phyloP scores from a whole-genome alignment of 2,329 filamentous ascomycete genomes.

The Fusarium cicatricum region DNA sequence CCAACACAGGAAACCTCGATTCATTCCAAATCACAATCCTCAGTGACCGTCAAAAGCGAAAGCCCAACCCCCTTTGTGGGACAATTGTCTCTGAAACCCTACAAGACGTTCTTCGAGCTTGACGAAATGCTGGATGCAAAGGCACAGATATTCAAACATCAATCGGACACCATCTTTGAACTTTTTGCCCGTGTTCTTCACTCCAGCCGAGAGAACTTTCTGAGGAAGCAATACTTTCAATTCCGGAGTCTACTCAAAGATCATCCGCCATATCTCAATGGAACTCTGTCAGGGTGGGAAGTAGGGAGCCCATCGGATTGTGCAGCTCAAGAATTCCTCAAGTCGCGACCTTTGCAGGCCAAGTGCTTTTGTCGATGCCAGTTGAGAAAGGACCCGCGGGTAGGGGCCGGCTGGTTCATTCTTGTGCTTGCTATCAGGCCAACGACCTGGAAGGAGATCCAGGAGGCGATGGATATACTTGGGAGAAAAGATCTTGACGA shows the following conservation, averaged over 20 bases:
- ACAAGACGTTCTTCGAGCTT: slow-evolving; percentile 67
- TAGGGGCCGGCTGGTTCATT: slow-evolving; percentile 39
- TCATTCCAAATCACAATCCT: slow-evolving; percentile 3
- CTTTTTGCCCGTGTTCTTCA: slow-evolving; percentile 68
- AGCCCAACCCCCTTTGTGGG: not conserved
- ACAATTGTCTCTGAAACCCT: slow-evolving; percentile 25
- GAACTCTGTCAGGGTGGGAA: slow-evolving; percentile 42
- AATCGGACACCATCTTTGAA: slow-evolving; percentile 61
- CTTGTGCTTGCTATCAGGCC: slow-evolving; percentile 40
- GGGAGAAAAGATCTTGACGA: slow-evolving; percentile 43
- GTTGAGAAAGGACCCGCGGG: slow-evolving; percentile 29
- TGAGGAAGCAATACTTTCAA: slow-evolving; percentile 67
- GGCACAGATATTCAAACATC: slow-evolving; percentile 40
- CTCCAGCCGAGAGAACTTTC: slow-evolving; percentile 61
- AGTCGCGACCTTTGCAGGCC: slow-evolving; percentile 10
- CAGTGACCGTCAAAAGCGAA: slow-evolving; percentile 8
- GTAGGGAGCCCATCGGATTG: slow-evolving; percentile 39
- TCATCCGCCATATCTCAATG: slow-evolving; percentile 58
- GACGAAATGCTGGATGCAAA: slow-evolving; percentile 65
- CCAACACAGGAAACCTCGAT: not conserved
- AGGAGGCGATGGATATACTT: slow-evolving; percentile 33
- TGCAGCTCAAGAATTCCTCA: slow-evolving; percentile 38
- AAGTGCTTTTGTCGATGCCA: slow-evolving; percentile 48
- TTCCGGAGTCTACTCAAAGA: slow-evolving; percentile 70
- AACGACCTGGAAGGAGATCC: slow-evolving; percentile 44